These are phyloP conservation scores for Schizochytrium sp. DNA, from an alignment of 108 stramenopile species.

Conservation along the genomic window DNA sequence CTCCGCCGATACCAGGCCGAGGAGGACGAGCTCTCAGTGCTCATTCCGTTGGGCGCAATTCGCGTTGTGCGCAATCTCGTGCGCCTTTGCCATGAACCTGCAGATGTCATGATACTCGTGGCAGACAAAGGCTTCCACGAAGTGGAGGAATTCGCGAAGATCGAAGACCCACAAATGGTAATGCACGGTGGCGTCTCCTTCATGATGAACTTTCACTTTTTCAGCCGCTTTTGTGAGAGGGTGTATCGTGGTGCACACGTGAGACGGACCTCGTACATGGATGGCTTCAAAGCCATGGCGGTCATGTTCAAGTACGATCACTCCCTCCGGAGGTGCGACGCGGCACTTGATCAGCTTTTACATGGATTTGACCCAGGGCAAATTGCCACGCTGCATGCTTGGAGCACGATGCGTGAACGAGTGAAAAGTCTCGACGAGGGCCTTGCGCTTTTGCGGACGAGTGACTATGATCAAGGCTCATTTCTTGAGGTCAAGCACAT, in stretches of 20 bases:
- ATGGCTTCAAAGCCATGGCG: background rate
- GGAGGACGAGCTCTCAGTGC: background rate
- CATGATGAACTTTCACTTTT: conserved; percentile 2
- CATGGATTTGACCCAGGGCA: background rate
- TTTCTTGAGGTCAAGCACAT: background rate
- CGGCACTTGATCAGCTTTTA: background rate
- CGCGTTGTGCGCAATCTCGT: background rate
- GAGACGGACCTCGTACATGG: background rate
- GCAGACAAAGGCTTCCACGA: background rate
- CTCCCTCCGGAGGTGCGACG: background rate
- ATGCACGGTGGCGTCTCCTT: background rate
- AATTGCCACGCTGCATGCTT: background rate
- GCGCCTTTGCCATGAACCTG: background rate
- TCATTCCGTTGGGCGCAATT: background rate
- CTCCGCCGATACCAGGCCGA: background rate
- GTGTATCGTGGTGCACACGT: background rate
- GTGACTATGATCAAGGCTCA: background rate
- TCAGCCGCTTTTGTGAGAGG: background rate
- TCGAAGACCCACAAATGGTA: background rate
- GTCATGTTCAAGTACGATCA: background rate
- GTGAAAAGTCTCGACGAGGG: background rate
- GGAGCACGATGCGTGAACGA: background rate
- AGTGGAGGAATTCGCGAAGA: background rate
- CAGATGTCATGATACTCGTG: background rate
- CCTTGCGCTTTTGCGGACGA: background rate